Base-by-base conservation (phyloP, 2,329 filamentous ascomycete species). In the Alternaria solani region DNA sequence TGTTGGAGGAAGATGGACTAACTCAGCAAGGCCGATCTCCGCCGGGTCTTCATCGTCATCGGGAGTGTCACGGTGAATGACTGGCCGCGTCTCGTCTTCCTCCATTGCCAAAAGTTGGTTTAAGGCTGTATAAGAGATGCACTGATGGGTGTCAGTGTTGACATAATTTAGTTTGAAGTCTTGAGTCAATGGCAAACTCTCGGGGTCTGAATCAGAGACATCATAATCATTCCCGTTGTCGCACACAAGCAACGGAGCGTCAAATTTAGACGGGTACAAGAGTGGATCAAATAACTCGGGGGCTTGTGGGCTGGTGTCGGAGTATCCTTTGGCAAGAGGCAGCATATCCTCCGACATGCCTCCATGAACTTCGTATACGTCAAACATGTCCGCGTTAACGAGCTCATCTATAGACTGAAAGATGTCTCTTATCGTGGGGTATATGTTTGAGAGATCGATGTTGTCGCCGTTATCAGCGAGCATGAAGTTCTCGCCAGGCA, bases 101-200 rank as follows among this genome's bases (percentile, higher is more conserved):
- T 52, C 23, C 5, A 51, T 42, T 4, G 38, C 26, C 6, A 54
- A 26, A 3, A 62, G 46, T 20, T 62, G 53, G 30, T 60, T 55
- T 7, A 62, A 52, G 6, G 59, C 62, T 16, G 48, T 63, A 25
- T 59, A 61, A 7, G 20, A 43, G 23, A 43, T 23, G 16, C 7
- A n/a, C 34, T 65, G 55, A 30, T 55, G 44, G 5, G 28, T 49
- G 36, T 57, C 44, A 53, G 57, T 26, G 36, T 65, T 55, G 12
- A 57, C 39, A 28, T 59, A 57, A 20, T 26, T 38, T 30, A 59
- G 41, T 28, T 59, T 28, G 14, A 30, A 28, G 14, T 38, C 20
- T 16, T 46, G 46, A 16, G 18, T 7, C 28, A 23, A 53, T 11
- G 20, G 32, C 20, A 43, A 55, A 16, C 23, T 14, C 9, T 43